Base-by-base conservation (phyloP, 2,329 filamentous ascomycete species). In the Xylaria sp. region DNA sequence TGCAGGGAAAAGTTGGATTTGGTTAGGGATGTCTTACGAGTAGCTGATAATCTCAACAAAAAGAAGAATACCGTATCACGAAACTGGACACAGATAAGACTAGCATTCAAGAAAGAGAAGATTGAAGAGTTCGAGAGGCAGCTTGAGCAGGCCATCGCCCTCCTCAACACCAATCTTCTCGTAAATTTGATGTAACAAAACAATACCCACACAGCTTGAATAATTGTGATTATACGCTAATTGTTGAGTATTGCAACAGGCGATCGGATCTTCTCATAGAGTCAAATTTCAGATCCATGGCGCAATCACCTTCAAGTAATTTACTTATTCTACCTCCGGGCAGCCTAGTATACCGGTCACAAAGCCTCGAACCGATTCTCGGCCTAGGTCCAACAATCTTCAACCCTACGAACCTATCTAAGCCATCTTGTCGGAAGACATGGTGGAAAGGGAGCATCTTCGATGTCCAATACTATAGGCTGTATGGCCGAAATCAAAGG, bases 121-220 rank as follows among this genome's bases (percentile, higher is more conserved):
- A 43, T 58, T 36, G 56, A 28, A 28, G 56, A 58, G 20, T 58
- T 58, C 20, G 56, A 58, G 36, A 58, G 39, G 15, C 39, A 58
- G 20, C 56, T 58, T 43, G 56, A 58, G 9, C 56, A 58, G 39
- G 36, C 36, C 13, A 43, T 58, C 8, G 25, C 36, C 20, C 13
- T 43, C 10, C 20, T 58, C 1, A 58, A 28, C 23, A 46, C 39
- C 15, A 58, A 58, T 46, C 56, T 58, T 12, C 56, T 58, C n/a
- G n/a, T 46, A 31, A 58, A 46, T n/a, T 15, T 46, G 12, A 25
- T 46, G 56, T 58, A 58, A 58, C 23, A 46, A 39, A 20, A 20
- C n/a, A 39, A 49, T 9, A 23, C 48, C 8, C 6, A 23, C 9
- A 49, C n/a, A 49, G 48, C n/a, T 6, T 9, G 4, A 23, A 2